Base-by-base conservation (phyloP, 2,329 filamentous ascomycete genomes). In the Pestalotiopsis sp. region DNA sequence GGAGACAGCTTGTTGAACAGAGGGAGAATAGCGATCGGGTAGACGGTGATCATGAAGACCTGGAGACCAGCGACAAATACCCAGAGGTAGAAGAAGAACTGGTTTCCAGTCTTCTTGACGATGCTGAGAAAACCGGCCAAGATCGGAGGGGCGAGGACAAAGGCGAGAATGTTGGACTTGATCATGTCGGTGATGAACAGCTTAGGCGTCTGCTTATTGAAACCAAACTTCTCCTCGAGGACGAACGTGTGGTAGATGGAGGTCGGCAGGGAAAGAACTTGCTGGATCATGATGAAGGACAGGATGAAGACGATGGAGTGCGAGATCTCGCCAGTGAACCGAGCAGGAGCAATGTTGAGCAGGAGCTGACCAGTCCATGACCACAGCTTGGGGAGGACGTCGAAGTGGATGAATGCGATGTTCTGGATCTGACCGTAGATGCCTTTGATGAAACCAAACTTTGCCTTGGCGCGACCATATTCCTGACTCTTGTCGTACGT, bases 1-100 rank as follows among this genome's bases (percentile, higher is more conserved):
- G 96, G 95, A 38, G 94, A 97, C 68, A 99, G 89, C 84, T 98
- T 99, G 87, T 99, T 99, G 88, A 99, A 99, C 74, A 99, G 82
- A 3, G 96, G 96, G 60, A 98, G 87, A 73, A 99, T 98, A 70
- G 92, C 90, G 75, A 97, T 93, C 1, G 96, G 96, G 82, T 98
- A 99, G 78, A 98, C 92, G 59, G 96, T 97, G 76, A 98, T 97
- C 82, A 93, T 94, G 79, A 96, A 95, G 70, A 98, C 86, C 82
- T 98, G 96, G 55, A 99, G 89, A 68, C 88, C 91, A 69, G 97
- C 90, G 73, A 92, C 91, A 76, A 99, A 98, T 68, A 96, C 82
- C 94, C 95, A 99, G 67, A 99, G 89, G 79, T 98, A 99, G 84
- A 97, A 97, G 86, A 98, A 98, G 86, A 99, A 99, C 77, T 91